phyloP scores from a whole-genome alignment of 306 rosid species.

The Arachis hypogaea region DNA sequence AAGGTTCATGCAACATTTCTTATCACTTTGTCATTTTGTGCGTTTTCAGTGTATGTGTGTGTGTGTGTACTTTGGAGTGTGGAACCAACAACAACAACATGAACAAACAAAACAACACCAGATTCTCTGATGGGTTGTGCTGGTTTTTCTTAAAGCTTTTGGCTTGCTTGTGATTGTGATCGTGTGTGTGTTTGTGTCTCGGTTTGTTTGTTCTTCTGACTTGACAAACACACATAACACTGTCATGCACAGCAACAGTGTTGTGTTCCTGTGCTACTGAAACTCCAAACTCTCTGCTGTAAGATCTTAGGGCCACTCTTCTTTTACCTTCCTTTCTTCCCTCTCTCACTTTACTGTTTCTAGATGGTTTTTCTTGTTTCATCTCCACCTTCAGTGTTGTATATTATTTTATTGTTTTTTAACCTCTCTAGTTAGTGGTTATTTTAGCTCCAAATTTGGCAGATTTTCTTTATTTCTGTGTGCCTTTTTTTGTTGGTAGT shows the following conservation, averaged over 20 bases:
- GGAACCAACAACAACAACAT: conserved; percentile 30
- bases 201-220: conserved; percentile 41
- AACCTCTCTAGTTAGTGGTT: conserved; percentile 29
- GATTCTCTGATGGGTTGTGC: conserved; percentile 36
- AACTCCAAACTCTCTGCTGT: conserved; percentile 26
- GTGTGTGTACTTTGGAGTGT: conserved; percentile 23
- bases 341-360: conserved; percentile 10
- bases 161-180: conserved; percentile 14
- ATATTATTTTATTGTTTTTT: conserved; percentile 33
- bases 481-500: conserved; percentile 16
- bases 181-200: conserved; percentile 29
- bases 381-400: conserved; percentile 21
- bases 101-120: neutral
- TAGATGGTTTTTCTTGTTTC: conserved; percentile 25
- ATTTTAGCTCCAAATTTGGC: conserved; percentile 36
- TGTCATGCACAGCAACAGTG: conserved; percentile 38
- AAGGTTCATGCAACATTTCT: conserved; percentile 40
- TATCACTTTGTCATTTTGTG: conserved; percentile 43
- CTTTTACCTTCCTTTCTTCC: conserved; percentile 19
- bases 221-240: conserved; percentile 20
- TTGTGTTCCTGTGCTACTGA: conserved; percentile 46
- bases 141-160: conserved; percentile 37
- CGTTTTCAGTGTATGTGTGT: conserved; percentile 7
- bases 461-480: neutral
- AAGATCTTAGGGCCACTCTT: conserved; percentile 41